A percentile compares a stretch with the other conserved stretches of the same genome.
Evolutionary conservation across 192 early-diverging fungal genomes (phyloP).

Genomic region (Coemansia sp.): DNA sequence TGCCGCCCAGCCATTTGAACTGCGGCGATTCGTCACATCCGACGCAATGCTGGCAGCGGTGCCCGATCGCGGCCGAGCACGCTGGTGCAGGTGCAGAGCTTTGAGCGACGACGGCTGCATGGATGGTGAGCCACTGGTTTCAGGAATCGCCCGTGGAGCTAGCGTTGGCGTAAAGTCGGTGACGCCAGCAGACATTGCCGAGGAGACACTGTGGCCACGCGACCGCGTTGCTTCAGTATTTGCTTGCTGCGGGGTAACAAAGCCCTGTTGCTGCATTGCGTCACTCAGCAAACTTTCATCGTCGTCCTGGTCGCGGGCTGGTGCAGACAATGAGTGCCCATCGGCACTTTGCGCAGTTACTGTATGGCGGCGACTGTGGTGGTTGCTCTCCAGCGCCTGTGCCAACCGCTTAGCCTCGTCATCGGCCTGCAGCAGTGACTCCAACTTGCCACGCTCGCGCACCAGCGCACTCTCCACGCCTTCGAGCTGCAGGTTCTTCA

Average conservation of each 20-base stretch:
- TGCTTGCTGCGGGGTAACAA: conserved; percentile 36
- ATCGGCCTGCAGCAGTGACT: conserved; percentile 65
- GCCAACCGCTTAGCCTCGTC: conserved; percentile 71
- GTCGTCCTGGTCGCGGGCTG: not conserved
- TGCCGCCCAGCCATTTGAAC: conserved; percentile 12
- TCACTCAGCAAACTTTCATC: conserved; percentile 22
- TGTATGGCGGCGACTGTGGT: not conserved
- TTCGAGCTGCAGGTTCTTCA: conserved; percentile 84
- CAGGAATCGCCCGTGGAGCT: too few species aligned
- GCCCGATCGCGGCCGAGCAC: conserved; percentile 29
- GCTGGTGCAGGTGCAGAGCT: conserved; percentile 6
- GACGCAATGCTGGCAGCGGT: conserved; percentile 37
- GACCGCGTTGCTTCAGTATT: conserved; percentile 42
- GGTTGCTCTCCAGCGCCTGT: conserved; percentile 56
- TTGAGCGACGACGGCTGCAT: conserved; percentile 13
- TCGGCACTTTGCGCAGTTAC: not conserved
- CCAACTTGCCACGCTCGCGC: conserved; percentile 66
- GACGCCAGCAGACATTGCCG: conserved; percentile 24
- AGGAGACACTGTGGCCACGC: conserved; percentile 43
- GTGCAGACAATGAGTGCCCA: not conserved
- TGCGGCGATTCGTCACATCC: conserved; percentile 8
- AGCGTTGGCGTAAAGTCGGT: conserved; percentile 41
- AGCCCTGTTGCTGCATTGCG: conserved; percentile 28
- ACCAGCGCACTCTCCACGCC: conserved; percentile 70
- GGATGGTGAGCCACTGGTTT: not conserved